A percentile compares a stretch with the other conserved stretches of the same genome.
Evolutionary conservation across 352 stramenopile species (phyloP).

Genomic region (Peronospora belbahrii): DNA sequence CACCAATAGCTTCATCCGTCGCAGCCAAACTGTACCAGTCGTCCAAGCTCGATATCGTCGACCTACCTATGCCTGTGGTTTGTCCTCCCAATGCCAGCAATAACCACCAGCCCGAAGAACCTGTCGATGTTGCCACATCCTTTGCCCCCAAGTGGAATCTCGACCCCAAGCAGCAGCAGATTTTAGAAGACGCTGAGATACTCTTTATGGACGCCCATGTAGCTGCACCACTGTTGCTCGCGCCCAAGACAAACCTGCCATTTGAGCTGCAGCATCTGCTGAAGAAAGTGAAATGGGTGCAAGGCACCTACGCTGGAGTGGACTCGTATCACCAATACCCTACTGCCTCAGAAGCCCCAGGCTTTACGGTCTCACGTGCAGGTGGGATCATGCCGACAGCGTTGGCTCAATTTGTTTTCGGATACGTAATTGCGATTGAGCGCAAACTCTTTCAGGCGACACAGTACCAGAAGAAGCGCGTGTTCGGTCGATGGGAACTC

Average conservation of each 20-base stretch:
- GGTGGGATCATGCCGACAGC: constrained; percentile 47
- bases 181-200: constrained; percentile 24
- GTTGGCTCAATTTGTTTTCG: constrained; percentile 42
- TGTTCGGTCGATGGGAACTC: constrained; percentile 30
- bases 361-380: constrained; percentile 40
- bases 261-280: constrained; percentile 34
- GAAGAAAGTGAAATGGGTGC: constrained; percentile 42
- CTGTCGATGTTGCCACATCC: not conserved
- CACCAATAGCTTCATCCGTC: constrained; percentile 7
- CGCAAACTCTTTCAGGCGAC: constrained; percentile 37
- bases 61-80: constrained; percentile 26
- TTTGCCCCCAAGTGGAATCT: constrained; percentile 18
- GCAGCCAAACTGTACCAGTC: constrained; percentile 23
- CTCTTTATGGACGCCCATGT: constrained; percentile 31
- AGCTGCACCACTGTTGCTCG: constrained; percentile 29
- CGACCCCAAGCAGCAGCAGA: constrained; percentile 15
- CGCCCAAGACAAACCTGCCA: constrained; percentile 26
- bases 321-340: constrained; percentile 36
- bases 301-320: constrained; percentile 46
- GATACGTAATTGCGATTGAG: constrained; percentile 36
- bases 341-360: constrained; percentile 11
- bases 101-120: constrained; percentile 18
- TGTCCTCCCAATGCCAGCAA: constrained; percentile 16
- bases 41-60: constrained; percentile 24
- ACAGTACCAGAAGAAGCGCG: constrained; percentile 22